Evolutionary conservation across 352 stramenopile genomes (phyloP).

Genomic region (Phytophthora pinifolia): DNA sequence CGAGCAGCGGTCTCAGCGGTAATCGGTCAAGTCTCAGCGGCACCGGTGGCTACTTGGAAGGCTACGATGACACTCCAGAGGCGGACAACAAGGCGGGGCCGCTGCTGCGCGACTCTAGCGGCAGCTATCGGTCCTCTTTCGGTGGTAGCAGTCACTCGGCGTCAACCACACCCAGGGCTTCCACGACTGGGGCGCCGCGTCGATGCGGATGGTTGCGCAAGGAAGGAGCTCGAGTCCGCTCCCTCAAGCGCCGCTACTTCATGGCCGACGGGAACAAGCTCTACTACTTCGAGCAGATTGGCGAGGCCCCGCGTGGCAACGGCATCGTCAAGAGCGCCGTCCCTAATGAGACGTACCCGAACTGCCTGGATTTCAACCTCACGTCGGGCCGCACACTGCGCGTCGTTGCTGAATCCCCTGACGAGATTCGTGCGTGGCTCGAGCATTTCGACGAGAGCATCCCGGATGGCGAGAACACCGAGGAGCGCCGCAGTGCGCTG

Average conservation of each 20-base stretch:
- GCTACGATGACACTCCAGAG: conserved; percentile 20
- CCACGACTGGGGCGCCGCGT: conserved; percentile 17
- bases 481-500: conserved; percentile 25
- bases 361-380: conserved; percentile 72
- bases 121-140: conserved; percentile 16
- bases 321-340: conserved; percentile 53
- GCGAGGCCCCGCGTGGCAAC: conserved; percentile 51
- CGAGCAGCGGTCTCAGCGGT: conserved; percentile 9
- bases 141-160: conserved; percentile 10
- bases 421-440: conserved; percentile 67
- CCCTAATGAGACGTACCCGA: conserved; percentile 49
- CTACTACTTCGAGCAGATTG: conserved; percentile 65
- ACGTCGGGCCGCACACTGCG: conserved; percentile 57
- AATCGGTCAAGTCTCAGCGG: conserved; percentile 22
- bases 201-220: conserved; percentile 83
- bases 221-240: conserved; percentile 69
- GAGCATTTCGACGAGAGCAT: conserved; percentile 43
- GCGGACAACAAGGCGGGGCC: conserved; percentile 12
- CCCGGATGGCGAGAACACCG: conserved; percentile 16
- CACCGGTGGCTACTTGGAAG: conserved; percentile 28
- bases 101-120: conserved; percentile 17
- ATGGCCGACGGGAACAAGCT: conserved; percentile 55
- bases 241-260: conserved; percentile 81
- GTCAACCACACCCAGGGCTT: conserved; percentile 16
- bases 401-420: conserved; percentile 58